A percentile compares a stretch with the other conserved stretches of the same genome.
These are phyloP conservation scores for Annona squamosa DNA, from an alignment of 164 flowering plant genomes.

Conservation along the genomic window DNA sequence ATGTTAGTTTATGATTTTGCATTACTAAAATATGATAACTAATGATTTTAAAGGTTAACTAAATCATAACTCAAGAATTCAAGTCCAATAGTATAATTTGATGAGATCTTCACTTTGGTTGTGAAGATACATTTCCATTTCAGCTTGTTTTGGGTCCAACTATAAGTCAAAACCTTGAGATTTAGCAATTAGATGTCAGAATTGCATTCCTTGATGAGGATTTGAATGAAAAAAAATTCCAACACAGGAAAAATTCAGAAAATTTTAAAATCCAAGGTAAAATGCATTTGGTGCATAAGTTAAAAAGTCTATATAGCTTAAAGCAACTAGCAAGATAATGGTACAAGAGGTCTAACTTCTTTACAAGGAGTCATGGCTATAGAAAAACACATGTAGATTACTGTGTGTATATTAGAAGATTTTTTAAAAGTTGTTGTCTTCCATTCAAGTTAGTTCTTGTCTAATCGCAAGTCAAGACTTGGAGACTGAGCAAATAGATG, in stretches of 20 bases:
- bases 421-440: not conserved
- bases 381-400: not conserved
- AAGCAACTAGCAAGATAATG: not conserved
- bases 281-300: not conserved
- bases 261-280: not conserved
- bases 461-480: not conserved
- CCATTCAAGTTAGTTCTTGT: not conserved
- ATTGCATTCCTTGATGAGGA: not conserved
- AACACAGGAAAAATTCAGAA: not conserved
- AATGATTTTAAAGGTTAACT: too few relatives aligned
- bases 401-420: not conserved
- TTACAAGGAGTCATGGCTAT: not conserved
- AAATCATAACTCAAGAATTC: too few relatives aligned
- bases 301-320: conserved; percentile 1
- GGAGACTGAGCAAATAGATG: not conserved
- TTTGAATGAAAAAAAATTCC: not conserved
- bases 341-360: not conserved
- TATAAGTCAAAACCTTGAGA: not conserved
- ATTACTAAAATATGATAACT: too few relatives aligned
- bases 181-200: not conserved
- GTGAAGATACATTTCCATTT: not conserved
- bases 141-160: not conserved
- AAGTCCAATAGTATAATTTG: not conserved
- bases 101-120: not conserved
- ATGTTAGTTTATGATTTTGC: too few relatives aligned